Evolutionary conservation across 768 basidiomycete species (phyloP), one percentile per base, ranked within the genome.

Genomic region (Phaeotremella fagi): DNA sequence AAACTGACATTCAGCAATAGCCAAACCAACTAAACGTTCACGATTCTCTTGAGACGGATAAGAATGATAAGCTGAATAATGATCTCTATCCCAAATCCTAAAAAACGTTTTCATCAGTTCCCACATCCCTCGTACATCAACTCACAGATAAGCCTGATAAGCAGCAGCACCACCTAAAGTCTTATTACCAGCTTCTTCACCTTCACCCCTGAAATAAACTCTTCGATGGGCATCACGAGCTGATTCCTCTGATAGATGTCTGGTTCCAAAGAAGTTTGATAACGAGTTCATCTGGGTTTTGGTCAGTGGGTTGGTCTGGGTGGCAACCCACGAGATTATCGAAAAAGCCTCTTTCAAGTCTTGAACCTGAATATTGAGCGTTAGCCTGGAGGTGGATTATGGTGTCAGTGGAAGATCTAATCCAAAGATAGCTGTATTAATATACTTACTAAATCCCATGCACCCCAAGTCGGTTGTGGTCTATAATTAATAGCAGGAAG

Each of bases 131-230:
- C 31, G 5, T 3, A n/a, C 43, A 15, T 35, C 12, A 28, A 57
- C 67, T 65, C 42, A 70, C 71, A 74, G 44, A 45, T 56, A 74
- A 6, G 72, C 70, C 47, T 74, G 66, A 50, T 72, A 71, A 3
- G 68, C 70, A 2, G 72, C 72, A 3, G 72, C 72, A 0, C 72
- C 70, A 4, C 72, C 72, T 4, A 74, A 44, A 0, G 58, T 63
- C 50, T 65, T 67, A 18, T 61, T 64, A 2, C 61, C 60, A 16
- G 63, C 59, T 52, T 70, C 68, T 22, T 53, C 61, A 3, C 64
- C 66, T 29, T 70, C 66, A 35, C 45, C 45, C 18, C 45, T 37
- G 42, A 61, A 57, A 42, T 74, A 74, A 14, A 74, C 59, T 18
- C 65, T 57, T 20, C 63, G 44, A 50, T 74, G 72, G 22, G 68